Conservation (phyloP, 2,329 filamentous ascomycete species). For the Sclerotinia glacialis region DNA sequence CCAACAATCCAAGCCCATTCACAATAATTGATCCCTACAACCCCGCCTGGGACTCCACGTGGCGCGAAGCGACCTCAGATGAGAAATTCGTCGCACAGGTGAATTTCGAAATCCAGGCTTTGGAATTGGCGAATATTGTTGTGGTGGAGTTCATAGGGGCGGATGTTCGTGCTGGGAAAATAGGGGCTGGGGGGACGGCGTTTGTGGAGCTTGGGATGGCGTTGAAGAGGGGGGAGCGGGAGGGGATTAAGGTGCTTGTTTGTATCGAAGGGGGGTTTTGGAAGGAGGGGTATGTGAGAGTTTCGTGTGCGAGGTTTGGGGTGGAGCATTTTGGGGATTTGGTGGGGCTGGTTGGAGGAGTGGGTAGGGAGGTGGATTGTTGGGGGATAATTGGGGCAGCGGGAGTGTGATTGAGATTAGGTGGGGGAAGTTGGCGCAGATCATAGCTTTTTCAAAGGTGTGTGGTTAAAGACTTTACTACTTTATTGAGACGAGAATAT, state of each 20-base stretch:
- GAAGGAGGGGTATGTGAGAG: slow-evolving; percentile 60
- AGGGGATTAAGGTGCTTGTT: slow-evolving; percentile 78
- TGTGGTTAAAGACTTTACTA: background rate
- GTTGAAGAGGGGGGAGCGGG: slow-evolving; percentile 47
- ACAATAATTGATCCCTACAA: slow-evolving; percentile 58
- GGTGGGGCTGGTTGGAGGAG: slow-evolving; percentile 44
- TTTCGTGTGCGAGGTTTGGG: slow-evolving; percentile 51
- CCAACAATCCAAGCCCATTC: slow-evolving; percentile 40
- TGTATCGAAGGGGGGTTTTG: slow-evolving; percentile 58
- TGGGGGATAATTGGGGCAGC: slow-evolving; percentile 11
- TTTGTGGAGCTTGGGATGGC: slow-evolving; percentile 51
- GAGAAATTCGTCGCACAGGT: slow-evolving; percentile 52
- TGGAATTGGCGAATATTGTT: slow-evolving; percentile 52
- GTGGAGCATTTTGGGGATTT: slow-evolving; percentile 46
- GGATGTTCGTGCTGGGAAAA: slow-evolving; percentile 73
- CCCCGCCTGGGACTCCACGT: slow-evolving; percentile 54
- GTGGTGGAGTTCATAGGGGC: slow-evolving; percentile 62
- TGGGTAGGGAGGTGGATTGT: slow-evolving; percentile 62
- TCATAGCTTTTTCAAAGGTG: slow-evolving; percentile 71
- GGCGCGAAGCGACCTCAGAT: slow-evolving; percentile 50
- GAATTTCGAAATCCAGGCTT: slow-evolving; percentile 59
- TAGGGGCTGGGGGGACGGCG: slow-evolving; percentile 51
- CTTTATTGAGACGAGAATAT: background rate
- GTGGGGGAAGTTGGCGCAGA: slow-evolving; percentile 64
- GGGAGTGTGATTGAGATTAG: too few relatives aligned